Percentiles rank a stretch among this genome's conserved stretches.
phyloP scores from a whole-genome alignment of 2,329 filamentous ascomycete genomes.

The Ascochyta lentis region DNA sequence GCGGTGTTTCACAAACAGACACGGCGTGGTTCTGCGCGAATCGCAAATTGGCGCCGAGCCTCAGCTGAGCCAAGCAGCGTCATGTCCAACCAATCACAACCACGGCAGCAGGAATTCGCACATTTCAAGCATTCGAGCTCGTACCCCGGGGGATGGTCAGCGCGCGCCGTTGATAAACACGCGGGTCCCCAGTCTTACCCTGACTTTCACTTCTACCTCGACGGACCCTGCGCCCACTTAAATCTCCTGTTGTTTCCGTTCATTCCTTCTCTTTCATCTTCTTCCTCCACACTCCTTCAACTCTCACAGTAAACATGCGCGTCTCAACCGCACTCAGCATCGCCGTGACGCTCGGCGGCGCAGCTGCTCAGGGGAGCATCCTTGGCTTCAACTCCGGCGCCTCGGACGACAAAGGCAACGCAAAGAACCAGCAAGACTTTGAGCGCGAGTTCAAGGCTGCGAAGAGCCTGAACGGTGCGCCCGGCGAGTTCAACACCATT shows the following conservation, averaged over 20 bases:
- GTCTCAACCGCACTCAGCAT: slow-evolving; percentile 30
- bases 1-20: slow-evolving; percentile 4
- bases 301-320: slow-evolving; percentile 25
- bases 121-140: slow-evolving; percentile 5
- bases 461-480: slow-evolving; percentile 66
- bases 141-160: slow-evolving; percentile 2
- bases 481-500: slow-evolving; percentile 70
- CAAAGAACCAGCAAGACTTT: slow-evolving; percentile 70
- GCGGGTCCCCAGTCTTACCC: slow-evolving; percentile 11
- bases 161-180: slow-evolving; percentile 14
- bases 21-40: slow-evolving; percentile 3
- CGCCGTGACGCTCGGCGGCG: slow-evolving; percentile 29
- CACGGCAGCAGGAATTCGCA: background rate
- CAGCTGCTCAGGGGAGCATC: slow-evolving; percentile 31
- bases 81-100: slow-evolving; percentile 8
- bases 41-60: slow-evolving; percentile 13
- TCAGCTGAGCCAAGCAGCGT: slow-evolving; percentile 8
- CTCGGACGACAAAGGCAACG: slow-evolving; percentile 33
- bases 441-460: slow-evolving; percentile 72
- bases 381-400: slow-evolving; percentile 47
- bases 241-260: background rate
- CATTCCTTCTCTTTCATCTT: background rate
- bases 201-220: background rate
- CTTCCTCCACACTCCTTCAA: slow-evolving; percentile 16
- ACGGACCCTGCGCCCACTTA: background rate